phyloP scores from a whole-genome alignment of 352 stramenopile species.

The Globisporangium camurandrum region DNA sequence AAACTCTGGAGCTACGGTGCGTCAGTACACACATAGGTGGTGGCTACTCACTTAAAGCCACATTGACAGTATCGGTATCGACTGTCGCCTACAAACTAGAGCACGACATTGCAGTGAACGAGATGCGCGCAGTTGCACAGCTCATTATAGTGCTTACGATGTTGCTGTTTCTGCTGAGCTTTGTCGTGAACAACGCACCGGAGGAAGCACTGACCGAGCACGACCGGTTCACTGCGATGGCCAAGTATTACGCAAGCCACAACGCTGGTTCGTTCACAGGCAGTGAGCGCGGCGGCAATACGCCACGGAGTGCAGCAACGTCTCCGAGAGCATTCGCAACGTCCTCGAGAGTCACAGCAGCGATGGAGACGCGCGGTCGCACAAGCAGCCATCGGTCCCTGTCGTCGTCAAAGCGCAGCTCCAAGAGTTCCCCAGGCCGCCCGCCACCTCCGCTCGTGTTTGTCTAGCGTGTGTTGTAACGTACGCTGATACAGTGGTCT shows the following conservation, averaged over 20 bases:
- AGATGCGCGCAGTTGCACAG: conserved; percentile 51
- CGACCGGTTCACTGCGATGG: conserved; percentile 12
- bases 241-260: conserved; percentile 10
- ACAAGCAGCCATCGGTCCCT: conserved; percentile 5
- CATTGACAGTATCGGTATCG: too few relatives aligned
- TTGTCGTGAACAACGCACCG: conserved; percentile 41
- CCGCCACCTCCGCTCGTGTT: background rate
- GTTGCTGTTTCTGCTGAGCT: conserved; percentile 48
- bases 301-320: background rate
- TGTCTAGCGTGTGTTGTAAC: background rate
- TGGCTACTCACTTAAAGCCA: background rate
- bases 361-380: background rate
- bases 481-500: too few relatives aligned
- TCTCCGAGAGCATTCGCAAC: background rate
- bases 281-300: background rate
- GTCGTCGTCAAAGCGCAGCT: conserved; percentile 7
- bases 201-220: conserved; percentile 17
- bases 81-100: conserved; percentile 12
- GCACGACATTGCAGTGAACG: conserved; percentile 35
- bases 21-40: background rate
- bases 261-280: conserved; percentile 2
- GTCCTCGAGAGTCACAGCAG: conserved; percentile 3
- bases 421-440: conserved; percentile 6
- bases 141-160: conserved; percentile 46
- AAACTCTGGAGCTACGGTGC: conserved; percentile 55